Evolutionary conservation across 495 filamentous ascomycete species (phyloP), one percentile per base, ranked within the genome.

Genomic region (Terfezia claveryi): DNA sequence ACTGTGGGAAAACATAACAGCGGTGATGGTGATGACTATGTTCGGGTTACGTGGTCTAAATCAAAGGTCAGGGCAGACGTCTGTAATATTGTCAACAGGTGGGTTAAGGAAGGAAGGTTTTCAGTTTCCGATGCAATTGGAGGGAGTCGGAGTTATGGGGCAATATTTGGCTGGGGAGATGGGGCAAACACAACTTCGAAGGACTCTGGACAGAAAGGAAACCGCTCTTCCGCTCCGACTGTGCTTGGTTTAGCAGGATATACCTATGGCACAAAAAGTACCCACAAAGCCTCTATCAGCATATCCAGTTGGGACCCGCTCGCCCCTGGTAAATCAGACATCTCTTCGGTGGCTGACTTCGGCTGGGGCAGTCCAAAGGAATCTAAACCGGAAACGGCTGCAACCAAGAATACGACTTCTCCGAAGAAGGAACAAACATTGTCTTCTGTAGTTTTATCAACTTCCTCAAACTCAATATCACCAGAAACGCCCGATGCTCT

Each of bases 41-140:
- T 74, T 41, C 69, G 72, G 4, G 70, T 79, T 14, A 67, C 67
- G 14, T 81, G 78, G 78, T 56, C 63, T 20, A 67, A 71, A 8
- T 78, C 76, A 2, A 67, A 70, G 17, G 61, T 77, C 11, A 74
- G 73, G 38, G 62, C 63, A 12, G 73, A 76, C 16, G 73, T 73
- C 8, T 68, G 73, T 56, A 73, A 74, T 58, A 75, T 74, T 32
- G 75, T 79, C 32, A 68, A 69, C 23, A 69, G 73, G 23, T 80
- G 78, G 78, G 76, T 78, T 68, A 72, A 74, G 52, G 73, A 79
- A 60, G 77, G 77, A 57, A 74, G 72, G 8, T 71, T 74, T 46
- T n/a, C 52, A 59, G 52, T 38, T 63, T 52, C 32, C 54, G 56
- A 57, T 20, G 50, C 56, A 23, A 59, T 62, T 36, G 55, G 55